Evolutionary conservation across 2,329 filamentous ascomycete genomes (phyloP).

Genomic region (Colletotrichum theobromicola): DNA sequence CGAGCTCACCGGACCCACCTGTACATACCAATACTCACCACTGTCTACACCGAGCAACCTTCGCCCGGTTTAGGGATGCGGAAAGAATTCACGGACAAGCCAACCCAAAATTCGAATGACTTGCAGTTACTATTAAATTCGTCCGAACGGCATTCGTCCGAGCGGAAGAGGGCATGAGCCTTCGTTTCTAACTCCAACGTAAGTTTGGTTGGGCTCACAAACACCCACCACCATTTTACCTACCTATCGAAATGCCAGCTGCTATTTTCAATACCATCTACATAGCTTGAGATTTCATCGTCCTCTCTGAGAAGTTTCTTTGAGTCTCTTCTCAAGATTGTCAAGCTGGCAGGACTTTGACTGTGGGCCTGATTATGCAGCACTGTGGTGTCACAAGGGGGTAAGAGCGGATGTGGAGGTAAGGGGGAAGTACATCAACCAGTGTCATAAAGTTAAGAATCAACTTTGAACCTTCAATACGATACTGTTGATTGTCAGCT

Average conservation of each 20-base stretch:
- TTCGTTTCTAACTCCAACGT: not conserved
- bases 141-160: not conserved
- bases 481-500: not conserved
- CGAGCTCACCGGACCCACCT: not conserved
- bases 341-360: fast-evolving
- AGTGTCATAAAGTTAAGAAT: not conserved
- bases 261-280: not conserved
- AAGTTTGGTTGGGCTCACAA: not conserved
- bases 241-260: not conserved
- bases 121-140: not conserved
- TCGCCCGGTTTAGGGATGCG: not conserved
- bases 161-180: not conserved
- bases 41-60: not conserved
- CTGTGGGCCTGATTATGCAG: not conserved
- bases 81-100: not conserved
- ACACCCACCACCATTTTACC: not conserved
- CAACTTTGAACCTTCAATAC: not conserved
- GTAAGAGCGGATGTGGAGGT: not conserved
- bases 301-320: no score
- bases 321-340: no score
- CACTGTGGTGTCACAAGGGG: not conserved
- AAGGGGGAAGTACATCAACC: not conserved
- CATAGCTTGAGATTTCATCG: no score
- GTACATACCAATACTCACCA: not conserved
- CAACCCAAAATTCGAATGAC: not conserved